A percentile compares a stretch with the other conserved stretches of the same genome.
These are phyloP conservation scores for Fusarium sp. DNA, from an alignment of 2,329 filamentous ascomycete species.

Conservation along the genomic window DNA sequence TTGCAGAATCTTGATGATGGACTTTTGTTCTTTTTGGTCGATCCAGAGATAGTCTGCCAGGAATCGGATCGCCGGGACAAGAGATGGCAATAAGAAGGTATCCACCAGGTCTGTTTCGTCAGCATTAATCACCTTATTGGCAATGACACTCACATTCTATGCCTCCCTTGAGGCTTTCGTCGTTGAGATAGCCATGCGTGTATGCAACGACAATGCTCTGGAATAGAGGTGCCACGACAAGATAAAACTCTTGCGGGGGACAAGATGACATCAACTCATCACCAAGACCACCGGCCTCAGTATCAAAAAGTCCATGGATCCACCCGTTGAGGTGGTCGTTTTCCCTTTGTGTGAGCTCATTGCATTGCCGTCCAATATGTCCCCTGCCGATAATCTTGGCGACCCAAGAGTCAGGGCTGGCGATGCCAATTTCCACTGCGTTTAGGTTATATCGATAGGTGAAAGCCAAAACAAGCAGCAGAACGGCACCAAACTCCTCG, in stretches of 20 bases:
- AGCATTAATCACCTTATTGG: not conserved
- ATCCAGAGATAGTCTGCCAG: constrained; percentile 76
- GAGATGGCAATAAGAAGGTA: constrained; percentile 80
- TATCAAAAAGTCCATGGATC: constrained; percentile 81
- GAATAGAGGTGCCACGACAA: constrained; percentile 80
- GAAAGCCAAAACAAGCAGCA: constrained; percentile 78
- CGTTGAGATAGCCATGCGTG: constrained; percentile 69
- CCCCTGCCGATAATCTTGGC: constrained; percentile 70
- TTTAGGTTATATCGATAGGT: constrained; percentile 78
- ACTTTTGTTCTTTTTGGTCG: constrained; percentile 71
- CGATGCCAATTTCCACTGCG: constrained; percentile 69
- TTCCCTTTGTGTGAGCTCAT: constrained; percentile 72
- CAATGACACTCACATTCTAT: constrained; percentile 70
- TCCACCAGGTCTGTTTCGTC: constrained; percentile 72
- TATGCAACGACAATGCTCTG: constrained; percentile 78
- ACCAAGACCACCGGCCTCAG: constrained; percentile 75
- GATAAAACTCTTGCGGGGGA: constrained; percentile 83
- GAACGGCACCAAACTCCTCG: constrained; percentile 82
- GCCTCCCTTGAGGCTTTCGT: constrained; percentile 77
- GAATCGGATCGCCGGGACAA: constrained; percentile 78
- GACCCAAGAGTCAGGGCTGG: constrained; percentile 71
- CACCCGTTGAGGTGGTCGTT: constrained; percentile 74
- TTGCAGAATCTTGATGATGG: constrained; percentile 76
- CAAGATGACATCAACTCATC: constrained; percentile 86
- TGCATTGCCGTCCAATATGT: constrained; percentile 63